Conservation (phyloP, 306 rosid genomes). For the Begonia masoniana region DNA sequence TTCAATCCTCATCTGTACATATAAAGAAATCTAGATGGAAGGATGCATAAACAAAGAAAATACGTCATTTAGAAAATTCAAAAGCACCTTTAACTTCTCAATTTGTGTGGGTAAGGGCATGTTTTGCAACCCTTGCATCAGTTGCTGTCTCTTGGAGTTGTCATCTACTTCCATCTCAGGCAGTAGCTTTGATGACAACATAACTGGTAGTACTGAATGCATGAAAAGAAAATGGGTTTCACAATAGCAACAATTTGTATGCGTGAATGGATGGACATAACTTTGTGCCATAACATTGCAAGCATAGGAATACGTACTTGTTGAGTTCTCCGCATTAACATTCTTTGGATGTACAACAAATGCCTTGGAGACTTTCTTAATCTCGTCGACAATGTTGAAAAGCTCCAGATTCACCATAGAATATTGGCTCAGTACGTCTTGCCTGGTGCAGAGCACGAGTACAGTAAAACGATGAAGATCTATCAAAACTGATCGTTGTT, state of each 20-base stretch:
- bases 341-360: slow-evolving; percentile 70
- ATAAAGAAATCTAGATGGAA: slow-evolving; percentile 4
- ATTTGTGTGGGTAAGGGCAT: slow-evolving; percentile 60
- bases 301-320: slow-evolving; percentile 24
- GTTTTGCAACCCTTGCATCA: slow-evolving; percentile 84
- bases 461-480: too few species aligned
- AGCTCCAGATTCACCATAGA: slow-evolving; percentile 94
- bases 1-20: slow-evolving; percentile 57
- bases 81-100: slow-evolving; percentile 57
- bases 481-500: too few species aligned
- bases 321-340: slow-evolving; percentile 72
- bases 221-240: not conserved
- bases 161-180: slow-evolving; percentile 94
- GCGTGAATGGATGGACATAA: not conserved
- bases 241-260: too few species aligned
- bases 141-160: slow-evolving; percentile 50
- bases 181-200: slow-evolving; percentile 73
- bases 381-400: slow-evolving; percentile 80
- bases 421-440: slow-evolving; percentile 76
- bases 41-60: slow-evolving; percentile 1
- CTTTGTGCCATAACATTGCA: not conserved
- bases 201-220: slow-evolving; percentile 63
- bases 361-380: slow-evolving; percentile 83
- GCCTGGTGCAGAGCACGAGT: slow-evolving; percentile 28
- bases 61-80: slow-evolving; percentile 6